Conservation (phyloP, 2,329 filamentous ascomycete genomes). For the Penicillium sp. region DNA sequence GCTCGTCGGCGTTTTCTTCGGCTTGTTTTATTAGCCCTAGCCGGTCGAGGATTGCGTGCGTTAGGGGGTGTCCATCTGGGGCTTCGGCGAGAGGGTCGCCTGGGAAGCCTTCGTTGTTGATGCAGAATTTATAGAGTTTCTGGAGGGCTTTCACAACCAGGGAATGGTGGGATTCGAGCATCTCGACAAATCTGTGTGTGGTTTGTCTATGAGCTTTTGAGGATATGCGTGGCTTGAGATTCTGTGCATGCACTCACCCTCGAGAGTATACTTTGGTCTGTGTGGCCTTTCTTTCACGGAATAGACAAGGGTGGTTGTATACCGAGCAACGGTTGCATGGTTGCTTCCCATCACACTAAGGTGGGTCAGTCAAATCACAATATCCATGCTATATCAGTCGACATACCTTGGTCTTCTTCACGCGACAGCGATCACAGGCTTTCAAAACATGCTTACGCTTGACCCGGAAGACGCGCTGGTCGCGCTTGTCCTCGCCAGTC, state of each 20-base stretch:
- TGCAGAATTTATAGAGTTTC: constrained; percentile 43
- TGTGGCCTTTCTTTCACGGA: constrained; percentile 46
- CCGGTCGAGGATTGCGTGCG: constrained; percentile 45
- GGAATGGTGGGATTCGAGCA: constrained; percentile 47
- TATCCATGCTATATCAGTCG: neutral
- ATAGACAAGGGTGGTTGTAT: constrained; percentile 47
- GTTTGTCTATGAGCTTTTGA: constrained; percentile 3
- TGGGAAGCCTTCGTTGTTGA: constrained; percentile 46
- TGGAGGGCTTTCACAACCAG: constrained; percentile 45
- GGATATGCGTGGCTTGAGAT: neutral
- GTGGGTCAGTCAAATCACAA: constrained; percentile 4
- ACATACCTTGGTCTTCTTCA: constrained; percentile 48
- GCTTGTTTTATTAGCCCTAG: constrained; percentile 46
- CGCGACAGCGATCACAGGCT: constrained; percentile 47
- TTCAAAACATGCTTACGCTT: constrained; percentile 49
- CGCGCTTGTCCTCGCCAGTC: constrained; percentile 35
- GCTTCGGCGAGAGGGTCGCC: constrained; percentile 43
- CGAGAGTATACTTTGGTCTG: constrained; percentile 47
- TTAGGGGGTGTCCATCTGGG: constrained; percentile 43
- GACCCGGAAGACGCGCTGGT: constrained; percentile 44
- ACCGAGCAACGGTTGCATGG: constrained; percentile 46
- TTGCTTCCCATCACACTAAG: constrained; percentile 48
- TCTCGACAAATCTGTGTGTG: constrained; percentile 43
- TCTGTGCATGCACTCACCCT: constrained; percentile 32
- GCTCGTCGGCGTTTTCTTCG: constrained; percentile 40